A percentile compares a stretch with the other conserved stretches of the same genome.
Conservation (phyloP, 2,329 filamentous ascomycete species). For the Chalaropsis ovoidea region DNA sequence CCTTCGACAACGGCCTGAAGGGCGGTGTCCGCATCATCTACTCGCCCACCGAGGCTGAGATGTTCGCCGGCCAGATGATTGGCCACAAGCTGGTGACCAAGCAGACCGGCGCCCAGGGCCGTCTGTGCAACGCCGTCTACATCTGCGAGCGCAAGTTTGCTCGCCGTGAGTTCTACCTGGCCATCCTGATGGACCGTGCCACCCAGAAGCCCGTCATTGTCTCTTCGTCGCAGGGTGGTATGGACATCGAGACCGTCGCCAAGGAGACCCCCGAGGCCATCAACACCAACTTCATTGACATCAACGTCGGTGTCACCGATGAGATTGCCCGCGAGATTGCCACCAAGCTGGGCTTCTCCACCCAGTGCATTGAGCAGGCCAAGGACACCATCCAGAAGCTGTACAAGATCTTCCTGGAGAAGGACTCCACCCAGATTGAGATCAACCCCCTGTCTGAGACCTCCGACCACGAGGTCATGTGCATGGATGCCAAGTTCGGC, state of each 20-base stretch:
- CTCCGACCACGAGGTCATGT: conserved; percentile 92
- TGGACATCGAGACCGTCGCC: conserved; percentile 97
- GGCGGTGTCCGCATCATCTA: conserved; percentile 98
- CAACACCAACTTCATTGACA: conserved; percentile 84
- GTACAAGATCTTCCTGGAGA: conserved; percentile 97
- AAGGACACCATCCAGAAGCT: conserved; percentile 97
- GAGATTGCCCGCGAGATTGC: conserved; percentile 86
- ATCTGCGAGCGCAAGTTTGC: conserved; percentile 99
- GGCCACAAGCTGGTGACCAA: conserved; percentile 99
- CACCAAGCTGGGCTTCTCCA: conserved; percentile 87
- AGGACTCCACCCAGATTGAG: conserved; percentile 97
- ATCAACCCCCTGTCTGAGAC: conserved; percentile 99
- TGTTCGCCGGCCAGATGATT: conserved; percentile 99
- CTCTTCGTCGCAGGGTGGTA: conserved; percentile 93
- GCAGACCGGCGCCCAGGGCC: conserved; percentile 88
- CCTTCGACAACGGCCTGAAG: conserved; percentile 97
- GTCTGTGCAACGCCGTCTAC: conserved; percentile 94
- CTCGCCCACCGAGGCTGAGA: conserved; percentile 89
- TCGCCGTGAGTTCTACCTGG: conserved; percentile 96
- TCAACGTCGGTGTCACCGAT: conserved; percentile 89
- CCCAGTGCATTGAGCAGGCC: conserved; percentile 92
- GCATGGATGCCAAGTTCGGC: conserved; percentile 98
- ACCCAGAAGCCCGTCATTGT: conserved; percentile 91
- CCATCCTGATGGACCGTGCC: conserved; percentile 93
- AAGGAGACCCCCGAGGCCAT: conserved; percentile 97